phyloP scores from a whole-genome alignment of 2,329 filamentous ascomycete genomes.

The Neofusicoccum ribis region DNA sequence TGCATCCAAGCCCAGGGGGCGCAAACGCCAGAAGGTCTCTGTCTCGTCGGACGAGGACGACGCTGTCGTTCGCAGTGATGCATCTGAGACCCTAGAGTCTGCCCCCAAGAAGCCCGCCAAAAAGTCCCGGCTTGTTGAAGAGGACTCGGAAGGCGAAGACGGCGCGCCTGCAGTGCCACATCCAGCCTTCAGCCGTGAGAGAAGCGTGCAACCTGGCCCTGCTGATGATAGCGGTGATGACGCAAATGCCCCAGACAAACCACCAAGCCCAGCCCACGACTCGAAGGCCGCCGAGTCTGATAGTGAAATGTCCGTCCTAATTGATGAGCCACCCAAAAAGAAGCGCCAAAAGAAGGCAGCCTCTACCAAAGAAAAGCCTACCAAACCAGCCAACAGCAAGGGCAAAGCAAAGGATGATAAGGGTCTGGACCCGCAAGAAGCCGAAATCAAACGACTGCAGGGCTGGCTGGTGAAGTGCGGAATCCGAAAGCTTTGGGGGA shows the following conservation, averaged over 20 bases:
- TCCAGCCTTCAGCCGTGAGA: not conserved
- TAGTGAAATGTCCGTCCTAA: slow-evolving; percentile 70
- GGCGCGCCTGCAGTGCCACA: not conserved
- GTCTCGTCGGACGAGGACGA: slow-evolving; percentile 30
- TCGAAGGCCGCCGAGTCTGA: slow-evolving; percentile 47
- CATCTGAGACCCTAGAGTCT: not conserved
- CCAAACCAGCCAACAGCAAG: slow-evolving; percentile 20
- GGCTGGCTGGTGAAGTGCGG: slow-evolving; percentile 86
- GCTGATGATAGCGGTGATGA: not conserved
- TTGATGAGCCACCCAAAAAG: slow-evolving; percentile 70
- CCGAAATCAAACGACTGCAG: slow-evolving; percentile 86
- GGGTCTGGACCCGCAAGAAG: slow-evolving; percentile 63
- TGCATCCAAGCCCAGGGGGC: slow-evolving; percentile 30
- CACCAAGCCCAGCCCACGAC: not conserved
- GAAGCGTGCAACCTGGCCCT: not conserved
- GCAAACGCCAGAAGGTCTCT: slow-evolving; percentile 33
- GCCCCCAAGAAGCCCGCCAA: slow-evolving; percentile 20
- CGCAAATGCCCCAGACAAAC: not conserved
- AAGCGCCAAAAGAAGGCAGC: slow-evolving; percentile 41
- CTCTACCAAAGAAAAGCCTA: slow-evolving; percentile 29
- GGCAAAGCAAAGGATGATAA: slow-evolving; percentile 44
- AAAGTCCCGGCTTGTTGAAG: not conserved
- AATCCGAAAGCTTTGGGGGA: slow-evolving; percentile 86
- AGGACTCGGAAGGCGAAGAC: not conserved
- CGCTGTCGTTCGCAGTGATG: slow-evolving; percentile 21